Evolutionary conservation across 164 flowering plant genomes (phyloP).

Genomic region (Kalanchoe fedtschenkoi): DNA sequence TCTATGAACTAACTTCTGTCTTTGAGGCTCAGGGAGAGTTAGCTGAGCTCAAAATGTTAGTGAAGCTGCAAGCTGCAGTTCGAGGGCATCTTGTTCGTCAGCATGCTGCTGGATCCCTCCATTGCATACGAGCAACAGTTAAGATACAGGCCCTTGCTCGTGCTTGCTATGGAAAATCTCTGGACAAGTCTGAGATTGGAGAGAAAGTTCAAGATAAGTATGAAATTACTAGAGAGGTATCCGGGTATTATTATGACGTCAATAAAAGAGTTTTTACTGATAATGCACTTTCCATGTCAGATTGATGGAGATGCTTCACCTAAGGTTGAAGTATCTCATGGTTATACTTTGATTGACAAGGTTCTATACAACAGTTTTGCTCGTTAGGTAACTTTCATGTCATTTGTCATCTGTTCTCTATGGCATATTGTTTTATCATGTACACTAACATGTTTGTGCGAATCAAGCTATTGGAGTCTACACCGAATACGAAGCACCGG

Average conservation of each 20-base stretch:
- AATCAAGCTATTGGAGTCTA: slow-evolving; percentile 60
- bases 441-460: neutral
- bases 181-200: slow-evolving; percentile 16
- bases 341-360: slow-evolving; percentile 37
- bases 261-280: neutral
- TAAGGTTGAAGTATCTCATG: slow-evolving; percentile 16
- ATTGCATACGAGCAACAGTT: slow-evolving; percentile 77
- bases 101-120: slow-evolving; percentile 78
- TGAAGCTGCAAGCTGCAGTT: slow-evolving; percentile 87
- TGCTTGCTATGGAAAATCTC: slow-evolving; percentile 40
- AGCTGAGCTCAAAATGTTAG: slow-evolving; percentile 43
- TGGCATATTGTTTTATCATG: neutral
- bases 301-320: slow-evolving; percentile 18
- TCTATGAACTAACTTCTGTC: neutral
- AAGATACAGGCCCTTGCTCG: slow-evolving; percentile 91
- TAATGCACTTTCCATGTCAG: slow-evolving; percentile 19
- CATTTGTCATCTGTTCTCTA: slow-evolving; percentile 5
- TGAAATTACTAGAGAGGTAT: too few relatives aligned
- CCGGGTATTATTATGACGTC: too few relatives aligned
- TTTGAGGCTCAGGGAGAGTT: slow-evolving; percentile 55
- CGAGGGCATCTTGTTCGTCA: slow-evolving; percentile 86
- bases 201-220: slow-evolving; percentile 6
- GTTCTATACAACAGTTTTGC: slow-evolving; percentile 64
- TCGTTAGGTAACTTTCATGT: slow-evolving; percentile 50
- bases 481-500: slow-evolving; percentile 48